These are phyloP conservation scores for Ganoderma lingzhi DNA, from an alignment of 1,284 basidiomycete species.

Conservation along the genomic window DNA sequence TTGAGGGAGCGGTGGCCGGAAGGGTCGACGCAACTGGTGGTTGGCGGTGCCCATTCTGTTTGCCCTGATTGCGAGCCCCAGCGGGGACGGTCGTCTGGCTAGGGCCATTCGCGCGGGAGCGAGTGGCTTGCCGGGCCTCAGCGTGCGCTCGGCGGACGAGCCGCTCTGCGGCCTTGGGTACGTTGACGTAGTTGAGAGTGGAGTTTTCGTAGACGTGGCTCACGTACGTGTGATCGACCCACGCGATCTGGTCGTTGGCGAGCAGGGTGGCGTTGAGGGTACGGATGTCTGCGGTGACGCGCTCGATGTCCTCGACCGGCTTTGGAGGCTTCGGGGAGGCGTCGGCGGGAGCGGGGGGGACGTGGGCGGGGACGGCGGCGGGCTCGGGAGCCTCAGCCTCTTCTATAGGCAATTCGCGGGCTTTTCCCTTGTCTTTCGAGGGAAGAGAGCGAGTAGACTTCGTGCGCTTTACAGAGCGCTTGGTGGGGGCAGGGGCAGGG, in stretches of 20 bases:
- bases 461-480: slow-evolving; percentile 11
- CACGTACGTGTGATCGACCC: neutral
- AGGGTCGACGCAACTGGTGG: slow-evolving; percentile 14
- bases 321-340: neutral
- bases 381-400: neutral
- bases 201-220: neutral
- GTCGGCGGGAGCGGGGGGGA: neutral
- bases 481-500: neutral
- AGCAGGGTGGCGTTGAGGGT: neutral
- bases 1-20: neutral
- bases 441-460: neutral
- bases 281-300: neutral
- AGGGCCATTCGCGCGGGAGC: neutral
- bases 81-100: neutral
- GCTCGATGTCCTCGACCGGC: slow-evolving; percentile 8
- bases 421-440: slow-evolving; percentile 6
- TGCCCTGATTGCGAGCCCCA: neutral
- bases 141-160: neutral
- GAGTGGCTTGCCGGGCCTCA: neutral
- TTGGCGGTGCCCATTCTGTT: neutral
- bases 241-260: neutral
- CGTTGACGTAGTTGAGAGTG: neutral
- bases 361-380: neutral
- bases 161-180: neutral
- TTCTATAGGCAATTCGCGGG: neutral